phyloP scores from a whole-genome alignment of 768 basidiomycete genomes.

The Boletus sp. region DNA sequence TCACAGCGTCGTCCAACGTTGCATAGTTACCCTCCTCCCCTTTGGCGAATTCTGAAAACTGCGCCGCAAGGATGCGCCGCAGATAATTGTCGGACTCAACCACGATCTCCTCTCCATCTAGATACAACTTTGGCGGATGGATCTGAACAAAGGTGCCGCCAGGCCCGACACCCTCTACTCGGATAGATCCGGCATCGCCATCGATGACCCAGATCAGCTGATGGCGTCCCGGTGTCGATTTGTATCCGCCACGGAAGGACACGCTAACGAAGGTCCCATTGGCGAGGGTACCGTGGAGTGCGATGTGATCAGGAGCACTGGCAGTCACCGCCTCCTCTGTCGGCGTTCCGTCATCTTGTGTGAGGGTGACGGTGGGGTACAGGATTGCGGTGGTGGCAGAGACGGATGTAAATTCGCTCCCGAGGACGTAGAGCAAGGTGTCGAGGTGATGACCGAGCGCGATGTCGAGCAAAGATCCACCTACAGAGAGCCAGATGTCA shows the following conservation, averaged over 20 bases:
- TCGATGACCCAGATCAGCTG: slow-evolving; percentile 9
- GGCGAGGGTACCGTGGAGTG: background rate
- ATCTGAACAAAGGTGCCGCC: background rate
- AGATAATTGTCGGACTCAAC: slow-evolving; percentile 1
- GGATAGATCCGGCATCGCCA: slow-evolving; percentile 10
- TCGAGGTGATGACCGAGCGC: slow-evolving; percentile 3
- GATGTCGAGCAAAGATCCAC: slow-evolving; percentile 2
- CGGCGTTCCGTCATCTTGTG: slow-evolving; percentile 6
- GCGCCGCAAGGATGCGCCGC: background rate
- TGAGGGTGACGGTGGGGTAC: slow-evolving; percentile 3
- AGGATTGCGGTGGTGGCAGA: background rate
- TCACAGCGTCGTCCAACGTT: slow-evolving; percentile 10
- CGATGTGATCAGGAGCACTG: slow-evolving; percentile 4
- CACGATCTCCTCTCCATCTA: slow-evolving; percentile 5
- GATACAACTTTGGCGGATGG: slow-evolving; percentile 5
- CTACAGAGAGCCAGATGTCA: background rate
- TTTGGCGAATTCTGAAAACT: slow-evolving; percentile 10
- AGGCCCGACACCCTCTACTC: background rate
- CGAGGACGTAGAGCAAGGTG: slow-evolving; percentile 7
- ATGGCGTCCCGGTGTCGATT: slow-evolving; percentile 8
- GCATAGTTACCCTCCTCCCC: slow-evolving; percentile 7
- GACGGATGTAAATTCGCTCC: slow-evolving; percentile 1
- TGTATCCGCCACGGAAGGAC: slow-evolving; percentile 4
- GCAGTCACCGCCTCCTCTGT: slow-evolving; percentile 3
- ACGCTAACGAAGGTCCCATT: slow-evolving; percentile 7